Percentiles rank a stretch among this genome's conserved stretches.
phyloP scores from a whole-genome alignment of 2,329 filamentous ascomycete species.

The Coniella vitis region DNA sequence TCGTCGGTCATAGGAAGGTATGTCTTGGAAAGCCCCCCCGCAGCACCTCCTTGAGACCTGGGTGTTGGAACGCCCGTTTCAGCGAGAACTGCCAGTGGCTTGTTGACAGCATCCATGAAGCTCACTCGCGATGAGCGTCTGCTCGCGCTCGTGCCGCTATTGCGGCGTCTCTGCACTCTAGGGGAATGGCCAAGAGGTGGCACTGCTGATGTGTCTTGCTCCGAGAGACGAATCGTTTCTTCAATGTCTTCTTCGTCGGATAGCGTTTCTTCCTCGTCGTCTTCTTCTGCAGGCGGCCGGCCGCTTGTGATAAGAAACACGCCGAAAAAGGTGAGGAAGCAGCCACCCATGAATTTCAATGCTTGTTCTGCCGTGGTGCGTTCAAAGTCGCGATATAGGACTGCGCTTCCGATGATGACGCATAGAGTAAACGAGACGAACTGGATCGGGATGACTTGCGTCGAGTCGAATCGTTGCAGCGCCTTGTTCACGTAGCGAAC shows the following conservation, averaged over 20 bases:
- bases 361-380: slow-evolving; percentile 67
- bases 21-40: slow-evolving; percentile 16
- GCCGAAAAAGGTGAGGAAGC: slow-evolving; percentile 85
- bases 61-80: slow-evolving; percentile 31
- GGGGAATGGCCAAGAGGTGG: slow-evolving; percentile 27
- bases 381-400: slow-evolving; percentile 93
- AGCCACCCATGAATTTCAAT: slow-evolving; percentile 82
- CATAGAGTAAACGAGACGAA: slow-evolving; percentile 96
- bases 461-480: slow-evolving; percentile 90
- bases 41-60: slow-evolving; percentile 24
- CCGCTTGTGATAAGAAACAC: slow-evolving; percentile 97
- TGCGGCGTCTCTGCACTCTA: slow-evolving; percentile 25
- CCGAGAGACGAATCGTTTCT: slow-evolving; percentile 53
- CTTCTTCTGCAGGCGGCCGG: slow-evolving; percentile 51
- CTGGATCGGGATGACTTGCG: slow-evolving; percentile 94
- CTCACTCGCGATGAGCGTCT: slow-evolving; percentile 43
- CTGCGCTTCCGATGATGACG: slow-evolving; percentile 87
- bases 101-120: slow-evolving; percentile 33
- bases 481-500: slow-evolving; percentile 89
- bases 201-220: slow-evolving; percentile 40
- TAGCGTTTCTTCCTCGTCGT: slow-evolving; percentile 50
- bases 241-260: slow-evolving; percentile 54
- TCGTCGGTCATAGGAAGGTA: slow-evolving; percentile 25
- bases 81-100: slow-evolving; percentile 29
- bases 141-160: slow-evolving; percentile 26